Evolutionary conservation across 2,329 filamentous ascomycete species (phyloP), one percentile per base, ranked within the genome.

Genomic region (Aspergillus eucalypticola): DNA sequence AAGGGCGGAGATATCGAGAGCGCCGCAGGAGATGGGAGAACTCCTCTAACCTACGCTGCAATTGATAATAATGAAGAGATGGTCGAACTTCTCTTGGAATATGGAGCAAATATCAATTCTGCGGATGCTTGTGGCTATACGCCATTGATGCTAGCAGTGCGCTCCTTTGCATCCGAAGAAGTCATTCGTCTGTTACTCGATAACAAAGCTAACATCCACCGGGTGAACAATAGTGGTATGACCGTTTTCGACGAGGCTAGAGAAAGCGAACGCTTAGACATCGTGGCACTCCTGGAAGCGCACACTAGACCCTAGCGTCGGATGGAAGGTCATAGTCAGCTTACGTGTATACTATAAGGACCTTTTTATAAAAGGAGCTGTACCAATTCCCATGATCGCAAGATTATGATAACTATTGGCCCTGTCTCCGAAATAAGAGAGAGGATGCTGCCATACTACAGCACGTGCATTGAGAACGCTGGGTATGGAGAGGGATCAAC

Each of bases 31-130:
- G 58, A 55, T 25, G 60, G 54, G 13, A 48, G 21, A 13, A 62
- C 58, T 8, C 60, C 60, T 10, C 42, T 62, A 5, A 19, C 48
- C 10, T 49, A 23, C 5, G 60, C 51, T 19, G 29, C 17, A 6
- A 27, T 17, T 5, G 25, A 56, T 21, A 17, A 55, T 11, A 11
- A 58, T 44, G 10, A 8, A 8, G 23, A 60, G 1, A 54, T 66
- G 53, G 58, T 66, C 10, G 8, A 61, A 2, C 32, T 72, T 13
- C 66, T 74, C 15, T 15, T 72, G 2, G 32, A 60, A 3, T 25
- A 39, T 1, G 67, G 66, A 0, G 68, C 66, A 1, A 51, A 68
- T 23, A 42, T 70, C 4, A 65, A 73, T 56, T 56, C 48, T 2
- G 50, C 38, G 6, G 61, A 62, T 11, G 39, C 44, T 5, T 13